Percentiles rank a stretch among this genome's conserved stretches.
These are phyloP conservation scores for Taphrina betulina DNA, from an alignment of 1,139 yeast species.

Conservation along the genomic window DNA sequence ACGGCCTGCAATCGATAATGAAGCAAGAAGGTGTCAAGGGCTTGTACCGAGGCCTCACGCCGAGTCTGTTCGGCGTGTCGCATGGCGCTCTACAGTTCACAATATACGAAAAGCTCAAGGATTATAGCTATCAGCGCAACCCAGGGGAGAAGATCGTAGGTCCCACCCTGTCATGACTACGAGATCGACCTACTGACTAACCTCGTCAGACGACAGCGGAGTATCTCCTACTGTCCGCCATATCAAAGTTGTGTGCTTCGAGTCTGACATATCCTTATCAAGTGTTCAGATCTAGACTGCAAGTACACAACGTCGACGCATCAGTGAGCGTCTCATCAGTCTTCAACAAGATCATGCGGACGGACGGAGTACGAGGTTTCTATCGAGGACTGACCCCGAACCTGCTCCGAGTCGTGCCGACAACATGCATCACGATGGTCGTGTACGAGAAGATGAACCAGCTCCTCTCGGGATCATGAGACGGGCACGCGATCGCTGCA, in stretches of 20 bases:
- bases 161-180: neutral
- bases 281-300: constrained; percentile 74
- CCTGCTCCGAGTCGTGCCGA: constrained; percentile 78
- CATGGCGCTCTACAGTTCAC: constrained; percentile 90
- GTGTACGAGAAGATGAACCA: constrained; percentile 57
- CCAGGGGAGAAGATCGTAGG: constrained; percentile 24
- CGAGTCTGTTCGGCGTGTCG: constrained; percentile 76
- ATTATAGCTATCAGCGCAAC: constrained; percentile 36
- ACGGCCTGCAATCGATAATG: constrained; percentile 57
- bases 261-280: constrained; percentile 79
- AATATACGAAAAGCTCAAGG: constrained; percentile 72
- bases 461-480: neutral
- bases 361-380: constrained; percentile 60
- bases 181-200: constrained; percentile 7
- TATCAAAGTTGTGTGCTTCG: constrained; percentile 69
- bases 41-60: constrained; percentile 80
- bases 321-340: constrained; percentile 42
- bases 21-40: constrained; percentile 65
- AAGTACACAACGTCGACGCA: constrained; percentile 48
- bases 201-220: constrained; percentile 50
- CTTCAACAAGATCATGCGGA: constrained; percentile 46
- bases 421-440: constrained; percentile 75
- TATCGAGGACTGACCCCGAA: constrained; percentile 83
- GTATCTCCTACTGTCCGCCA: constrained; percentile 63
- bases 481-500: too few species aligned